Percentiles rank a stretch among this genome's conserved stretches.
Conservation (phyloP, 208 protist genomes). For the Crithidia acanthocephali region DNA sequence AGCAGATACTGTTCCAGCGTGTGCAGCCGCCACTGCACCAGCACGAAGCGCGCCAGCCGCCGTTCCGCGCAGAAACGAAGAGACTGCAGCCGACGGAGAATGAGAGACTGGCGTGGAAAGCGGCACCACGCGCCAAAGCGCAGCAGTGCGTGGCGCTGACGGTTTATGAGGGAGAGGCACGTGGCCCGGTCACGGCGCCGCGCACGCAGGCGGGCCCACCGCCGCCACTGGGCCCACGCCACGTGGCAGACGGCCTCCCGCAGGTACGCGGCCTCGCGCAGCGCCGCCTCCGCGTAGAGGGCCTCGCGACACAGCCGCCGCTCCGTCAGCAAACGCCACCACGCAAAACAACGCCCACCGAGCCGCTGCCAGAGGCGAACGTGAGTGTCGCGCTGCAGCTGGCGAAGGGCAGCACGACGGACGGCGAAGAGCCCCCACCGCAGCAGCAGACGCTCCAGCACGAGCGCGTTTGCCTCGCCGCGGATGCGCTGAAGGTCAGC, state of each 20-base stretch:
- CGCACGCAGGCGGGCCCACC: constrained; percentile 9
- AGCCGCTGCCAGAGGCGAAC: constrained; percentile 22
- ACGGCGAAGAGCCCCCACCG: constrained; percentile 32
- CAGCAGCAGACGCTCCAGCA: constrained; percentile 13
- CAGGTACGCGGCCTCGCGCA: constrained; percentile 13
- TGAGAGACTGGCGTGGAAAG: background rate
- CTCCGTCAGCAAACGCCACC: constrained; percentile 33
- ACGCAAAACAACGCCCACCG: constrained; percentile 28
- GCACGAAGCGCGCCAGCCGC: constrained; percentile 20
- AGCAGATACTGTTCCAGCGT: constrained; percentile 14
- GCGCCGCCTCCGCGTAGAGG: constrained; percentile 19
- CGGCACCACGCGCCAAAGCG: constrained; percentile 11
- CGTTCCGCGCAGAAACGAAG: constrained; percentile 27
- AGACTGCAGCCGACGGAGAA: constrained; percentile 10
- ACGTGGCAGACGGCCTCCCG: constrained; percentile 12
- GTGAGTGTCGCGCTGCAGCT: constrained; percentile 10
- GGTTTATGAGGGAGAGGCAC: constrained; percentile 20
- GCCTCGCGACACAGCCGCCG: constrained; percentile 28
- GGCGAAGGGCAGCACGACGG: constrained; percentile 12
- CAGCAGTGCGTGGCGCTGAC: constrained; percentile 19
- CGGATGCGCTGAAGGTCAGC: constrained; percentile 25
- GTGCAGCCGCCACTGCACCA: constrained; percentile 27
- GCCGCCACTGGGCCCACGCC: constrained; percentile 22
- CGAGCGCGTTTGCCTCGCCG: constrained; percentile 10
- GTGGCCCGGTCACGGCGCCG: constrained; percentile 3